Percentiles rank a stretch among this genome's conserved stretches.
Conservation (phyloP, 2,329 filamentous ascomycete species). For the Sporothrix curviconia region DNA sequence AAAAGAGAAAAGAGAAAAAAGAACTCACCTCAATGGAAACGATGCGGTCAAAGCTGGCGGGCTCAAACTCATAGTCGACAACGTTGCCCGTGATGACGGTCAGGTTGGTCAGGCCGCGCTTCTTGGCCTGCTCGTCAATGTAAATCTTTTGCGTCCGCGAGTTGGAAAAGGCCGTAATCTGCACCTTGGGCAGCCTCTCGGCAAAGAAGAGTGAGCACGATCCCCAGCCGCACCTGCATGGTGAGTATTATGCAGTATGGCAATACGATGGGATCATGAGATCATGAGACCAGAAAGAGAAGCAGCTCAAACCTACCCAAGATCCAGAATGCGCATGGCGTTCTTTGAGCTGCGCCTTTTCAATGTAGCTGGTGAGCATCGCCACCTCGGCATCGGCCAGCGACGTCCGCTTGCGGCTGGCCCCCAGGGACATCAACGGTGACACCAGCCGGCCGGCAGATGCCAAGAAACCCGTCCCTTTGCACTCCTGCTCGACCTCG, state of each 20-base stretch:
- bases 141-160: conserved; percentile 61
- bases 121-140: conserved; percentile 53
- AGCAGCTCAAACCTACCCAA: too few relatives aligned
- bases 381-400: conserved; percentile 58
- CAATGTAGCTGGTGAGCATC: conserved; percentile 59
- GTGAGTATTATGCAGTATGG: too few relatives aligned
- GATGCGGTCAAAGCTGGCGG: conserved; percentile 54
- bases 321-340: conserved; percentile 56
- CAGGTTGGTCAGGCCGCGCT: conserved; percentile 53
- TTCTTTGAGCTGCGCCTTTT: conserved; percentile 52
- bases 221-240: conserved; percentile 68
- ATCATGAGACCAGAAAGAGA: too few relatives aligned
- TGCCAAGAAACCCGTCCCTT: neutral
- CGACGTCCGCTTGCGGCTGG: conserved; percentile 44
- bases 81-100: conserved; percentile 61
- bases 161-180: conserved; percentile 63
- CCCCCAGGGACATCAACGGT: neutral
- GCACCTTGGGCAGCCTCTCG: conserved; percentile 53
- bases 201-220: conserved; percentile 60
- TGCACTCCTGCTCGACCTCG: conserved; percentile 1
- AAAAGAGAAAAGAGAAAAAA: conserved; percentile 15
- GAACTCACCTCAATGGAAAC: conserved; percentile 62
- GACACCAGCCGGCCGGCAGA: neutral
- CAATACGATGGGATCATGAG: too few relatives aligned
- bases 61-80: conserved; percentile 57